Evolutionary conservation across 2,329 filamentous ascomycete species (phyloP).

Genomic region (Colletotrichum incanum): DNA sequence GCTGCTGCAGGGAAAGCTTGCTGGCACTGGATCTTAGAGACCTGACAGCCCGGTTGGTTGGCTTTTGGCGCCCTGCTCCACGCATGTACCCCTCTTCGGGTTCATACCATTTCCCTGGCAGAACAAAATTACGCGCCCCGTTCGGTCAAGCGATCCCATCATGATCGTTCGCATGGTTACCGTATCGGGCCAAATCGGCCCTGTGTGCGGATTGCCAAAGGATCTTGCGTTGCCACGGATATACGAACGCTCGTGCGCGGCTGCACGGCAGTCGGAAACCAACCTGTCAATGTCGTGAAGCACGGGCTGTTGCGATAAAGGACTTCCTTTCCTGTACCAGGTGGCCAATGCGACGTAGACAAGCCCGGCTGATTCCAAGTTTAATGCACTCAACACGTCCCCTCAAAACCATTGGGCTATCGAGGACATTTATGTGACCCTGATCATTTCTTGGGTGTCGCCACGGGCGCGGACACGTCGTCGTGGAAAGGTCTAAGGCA

Average conservation of each 20-base stretch:
- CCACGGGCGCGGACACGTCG: neutral
- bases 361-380: neutral
- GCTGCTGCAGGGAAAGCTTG: conserved; percentile 6
- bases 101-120: conserved; percentile 36
- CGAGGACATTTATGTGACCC: conserved; percentile 19
- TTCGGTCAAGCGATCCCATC: conserved; percentile 36
- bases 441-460: conserved; percentile 32
- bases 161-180: conserved; percentile 37
- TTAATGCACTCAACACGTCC: neutral
- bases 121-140: conserved; percentile 38
- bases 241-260: conserved; percentile 34
- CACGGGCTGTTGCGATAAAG: conserved; percentile 10
- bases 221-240: conserved; percentile 35
- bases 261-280: conserved; percentile 22
- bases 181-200: conserved; percentile 30
- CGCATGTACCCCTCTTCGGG: conserved; percentile 27
- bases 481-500: neutral
- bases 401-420: neutral
- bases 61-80: conserved; percentile 33
- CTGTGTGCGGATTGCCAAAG: conserved; percentile 32
- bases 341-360: conserved; percentile 25
- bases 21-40: neutral
- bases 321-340: neutral
- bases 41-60: conserved; percentile 19
- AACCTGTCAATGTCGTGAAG: conserved; percentile 30